Base-by-base conservation (phyloP, 805 yeast genomes). In the Saturnispora mendoncae region DNA sequence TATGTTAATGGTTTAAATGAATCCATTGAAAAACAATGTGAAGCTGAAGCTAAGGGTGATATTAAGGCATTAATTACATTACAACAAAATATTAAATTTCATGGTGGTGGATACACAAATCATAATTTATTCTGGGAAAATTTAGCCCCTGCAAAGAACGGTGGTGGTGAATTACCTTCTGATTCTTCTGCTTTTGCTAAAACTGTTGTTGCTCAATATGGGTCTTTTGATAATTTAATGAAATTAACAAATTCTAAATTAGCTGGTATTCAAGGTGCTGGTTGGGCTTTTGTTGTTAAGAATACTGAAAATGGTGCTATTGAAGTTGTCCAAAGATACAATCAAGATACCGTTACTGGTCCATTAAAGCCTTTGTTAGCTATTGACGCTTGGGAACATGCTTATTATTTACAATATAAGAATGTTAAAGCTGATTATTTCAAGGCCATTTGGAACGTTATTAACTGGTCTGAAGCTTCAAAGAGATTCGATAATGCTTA, bases 341-440 rank as follows among this genome's bases (percentile, higher is more conserved):
- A 86, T 71, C 96, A 86, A 67, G 95, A 86, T 65, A 83, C 92
- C 14, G 86, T 83, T 31, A 68, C 78, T 37, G 84, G 84, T 37
- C 60, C 74, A 8, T 71, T 76, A 60, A 67, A 74, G 36, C 94
- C 95, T 34, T 66, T 87, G 55, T 72, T 87, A 43, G 95, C 95
- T 41, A 83, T 86, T 58, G 96, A 86, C 55, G 94, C 95, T 46
- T 86, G 96, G 96, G 96, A 86, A 66, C 96, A 86, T 59, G 95
- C 96, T 42, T 86, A 86, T 72, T 86, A 86, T 73, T 72, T 87
- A 65, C 95, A 86, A 66, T 86, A 86, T 71, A 80, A 84, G 68
- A 86, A 86, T 68, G 87, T 80, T 60, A 86, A 87, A 72, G 94
- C 64, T 34, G 95, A 86, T 58, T 86, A 87, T 69, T 86, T 87